Evolutionary conservation across 768 basidiomycete genomes (phyloP).

Genomic region (Tulasnella sp.): DNA sequence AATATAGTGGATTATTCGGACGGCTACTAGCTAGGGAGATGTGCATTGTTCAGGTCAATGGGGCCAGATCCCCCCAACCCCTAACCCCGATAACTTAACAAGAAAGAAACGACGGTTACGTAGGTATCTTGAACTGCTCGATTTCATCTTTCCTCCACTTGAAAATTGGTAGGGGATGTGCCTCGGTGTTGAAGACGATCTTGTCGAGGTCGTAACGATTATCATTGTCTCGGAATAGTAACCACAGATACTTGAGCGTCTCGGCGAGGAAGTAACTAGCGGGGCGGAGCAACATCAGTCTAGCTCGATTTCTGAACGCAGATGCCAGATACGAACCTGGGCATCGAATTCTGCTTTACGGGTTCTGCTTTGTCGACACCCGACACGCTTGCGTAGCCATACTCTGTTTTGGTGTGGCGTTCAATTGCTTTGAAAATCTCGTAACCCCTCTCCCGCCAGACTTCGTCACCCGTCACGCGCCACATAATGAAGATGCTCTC

Average conservation of each 20-base stretch:
- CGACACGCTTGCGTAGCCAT: slow-evolving; percentile 53
- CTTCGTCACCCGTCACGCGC: slow-evolving; percentile 55
- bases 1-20: not conserved
- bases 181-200: slow-evolving; percentile 32
- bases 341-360: slow-evolving; percentile 50
- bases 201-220: slow-evolving; percentile 37
- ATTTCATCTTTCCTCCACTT: not conserved
- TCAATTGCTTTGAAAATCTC: slow-evolving; percentile 60
- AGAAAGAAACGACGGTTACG: not conserved
- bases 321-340: slow-evolving; percentile 45
- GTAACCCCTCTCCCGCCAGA: slow-evolving; percentile 69
- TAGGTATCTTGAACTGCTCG: not conserved
- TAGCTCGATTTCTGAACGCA: slow-evolving; percentile 20
- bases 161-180: slow-evolving; percentile 1
- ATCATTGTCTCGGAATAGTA: slow-evolving; percentile 61
- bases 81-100: not conserved
- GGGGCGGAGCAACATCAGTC: not conserved
- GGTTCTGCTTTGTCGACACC: slow-evolving; percentile 40
- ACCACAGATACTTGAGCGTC: slow-evolving; percentile 62
- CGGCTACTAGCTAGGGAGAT: not conserved
- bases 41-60: not conserved
- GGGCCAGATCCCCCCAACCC: not conserved
- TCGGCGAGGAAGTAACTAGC: slow-evolving; percentile 49
- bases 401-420: slow-evolving; percentile 46
- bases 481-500: slow-evolving; percentile 68